phyloP scores from a whole-genome alignment of 228 moss, liverwort and hornwort species.

The Sphagnum magellanicum region DNA sequence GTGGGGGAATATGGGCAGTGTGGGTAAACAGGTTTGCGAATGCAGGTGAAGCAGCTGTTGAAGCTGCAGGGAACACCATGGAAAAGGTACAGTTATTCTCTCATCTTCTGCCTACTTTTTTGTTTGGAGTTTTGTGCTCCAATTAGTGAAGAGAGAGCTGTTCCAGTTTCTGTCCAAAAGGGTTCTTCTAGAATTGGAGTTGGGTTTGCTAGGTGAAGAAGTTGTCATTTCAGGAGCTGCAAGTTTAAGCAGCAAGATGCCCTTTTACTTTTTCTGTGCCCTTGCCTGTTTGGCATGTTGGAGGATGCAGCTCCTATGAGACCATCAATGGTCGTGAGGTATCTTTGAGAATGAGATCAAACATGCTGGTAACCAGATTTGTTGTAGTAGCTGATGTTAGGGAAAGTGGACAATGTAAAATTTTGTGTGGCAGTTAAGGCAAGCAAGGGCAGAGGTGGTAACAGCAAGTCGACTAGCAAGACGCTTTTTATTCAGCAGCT shows the following conservation, averaged over 20 bases:
- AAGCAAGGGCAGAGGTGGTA: conserved; percentile 72
- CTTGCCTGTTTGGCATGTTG: conserved; percentile 1
- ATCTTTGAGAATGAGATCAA: too few species aligned
- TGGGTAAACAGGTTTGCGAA: conserved; percentile 99
- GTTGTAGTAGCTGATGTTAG: background rate
- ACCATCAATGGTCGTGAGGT: background rate
- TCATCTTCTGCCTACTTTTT: conserved; percentile 1
- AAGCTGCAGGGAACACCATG: conserved; percentile 78
- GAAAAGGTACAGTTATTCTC: conserved; percentile 51
- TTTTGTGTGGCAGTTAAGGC: conserved; percentile 56
- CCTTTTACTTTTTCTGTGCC: background rate
- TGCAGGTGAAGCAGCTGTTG: conserved; percentile 87
- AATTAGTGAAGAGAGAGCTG: too few species aligned
- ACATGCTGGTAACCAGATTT: background rate
- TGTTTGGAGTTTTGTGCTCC: too few species aligned
- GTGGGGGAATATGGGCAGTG: conserved; percentile 22
- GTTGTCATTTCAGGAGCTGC: background rate
- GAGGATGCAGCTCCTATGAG: background rate
- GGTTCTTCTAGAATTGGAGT: too few species aligned
- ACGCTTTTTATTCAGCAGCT: conserved; percentile 71
- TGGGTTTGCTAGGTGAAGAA: too few species aligned
- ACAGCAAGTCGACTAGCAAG: conserved; percentile 63
- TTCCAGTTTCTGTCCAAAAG: too few species aligned
- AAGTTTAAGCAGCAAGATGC: background rate
- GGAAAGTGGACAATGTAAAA: conserved; percentile 5